These are phyloP conservation scores for Aspergillus latus DNA, from an alignment of 2,329 filamentous ascomycete genomes.

Conservation along the genomic window DNA sequence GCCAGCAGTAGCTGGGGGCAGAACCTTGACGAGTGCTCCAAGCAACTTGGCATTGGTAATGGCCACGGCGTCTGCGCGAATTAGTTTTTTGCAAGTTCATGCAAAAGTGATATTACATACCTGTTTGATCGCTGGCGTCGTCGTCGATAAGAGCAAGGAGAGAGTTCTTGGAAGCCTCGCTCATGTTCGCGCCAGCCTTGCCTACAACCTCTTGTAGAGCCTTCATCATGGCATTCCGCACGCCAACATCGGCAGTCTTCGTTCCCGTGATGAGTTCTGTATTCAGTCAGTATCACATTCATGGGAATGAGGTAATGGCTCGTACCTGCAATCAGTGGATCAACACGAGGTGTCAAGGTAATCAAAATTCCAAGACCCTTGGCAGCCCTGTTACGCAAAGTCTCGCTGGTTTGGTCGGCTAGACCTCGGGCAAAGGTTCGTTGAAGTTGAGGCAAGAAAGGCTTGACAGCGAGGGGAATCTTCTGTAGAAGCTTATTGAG, in stretches of 20 bases:
- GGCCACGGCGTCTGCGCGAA: constrained; percentile 64
- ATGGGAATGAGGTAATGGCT: constrained; percentile 1
- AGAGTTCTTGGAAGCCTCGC: constrained; percentile 79
- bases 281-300: constrained; percentile 8
- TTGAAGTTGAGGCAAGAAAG: constrained; percentile 94
- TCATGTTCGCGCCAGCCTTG: constrained; percentile 94
- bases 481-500: constrained; percentile 95
- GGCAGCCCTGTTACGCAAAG: constrained; percentile 81
- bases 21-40: constrained; percentile 83
- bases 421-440: constrained; percentile 95
- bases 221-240: constrained; percentile 94
- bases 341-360: constrained; percentile 90
- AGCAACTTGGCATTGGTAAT: constrained; percentile 89
- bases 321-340: constrained; percentile 74
- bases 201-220: constrained; percentile 94
- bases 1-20: constrained; percentile 68
- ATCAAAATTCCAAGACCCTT: constrained; percentile 94
- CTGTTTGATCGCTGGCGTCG: constrained; percentile 72
- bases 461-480: constrained; percentile 92
- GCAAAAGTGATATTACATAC: constrained; percentile 36
- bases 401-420: constrained; percentile 87
- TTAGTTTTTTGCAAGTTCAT: background rate
- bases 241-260: constrained; percentile 82
- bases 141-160: constrained; percentile 86
- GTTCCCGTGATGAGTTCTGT: constrained; percentile 90